Evolutionary conservation across 1,284 basidiomycete genomes (phyloP), one percentile per base, ranked within the genome.

Genomic region (Irpex lacteus): DNA sequence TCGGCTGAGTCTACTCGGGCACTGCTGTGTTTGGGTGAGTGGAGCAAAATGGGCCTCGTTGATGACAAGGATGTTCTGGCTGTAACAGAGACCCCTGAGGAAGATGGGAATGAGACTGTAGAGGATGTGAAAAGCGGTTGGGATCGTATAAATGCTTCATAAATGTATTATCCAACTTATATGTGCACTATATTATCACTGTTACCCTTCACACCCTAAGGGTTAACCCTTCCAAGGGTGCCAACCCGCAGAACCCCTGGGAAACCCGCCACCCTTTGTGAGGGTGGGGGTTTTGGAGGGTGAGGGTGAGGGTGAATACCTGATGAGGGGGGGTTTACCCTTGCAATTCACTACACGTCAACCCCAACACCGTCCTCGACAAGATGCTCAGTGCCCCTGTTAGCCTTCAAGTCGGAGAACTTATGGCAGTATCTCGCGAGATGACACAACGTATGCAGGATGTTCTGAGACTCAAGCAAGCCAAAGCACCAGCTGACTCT

Each of bases 11-110:
- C 68, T 1, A 76, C 68, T 2, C 66, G 71, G 4, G 73, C 74
- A 0, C 64, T 77, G 18, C 58, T 78, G 21, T 78, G 76, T 62
- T 65, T 78, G 9, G 68, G 71, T 4, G 58, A 49, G 7, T 78
- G 77, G 76, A 72, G 69, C 44, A 8, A 52, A 6, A 44, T 67
- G 0, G 71, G 71, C 3, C 63, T 73, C n/a, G 63, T 77, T 11
- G 70, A 72, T 50, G 66, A 71, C 44, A n/a, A 60, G 13, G 73
- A 76, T 66, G 44, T 77, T 2, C 44, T 55, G 11, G 65, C 60
- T 4, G 68, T 68, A 9, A 55, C 65, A 2, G 32, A 34, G 53
- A 15, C 67, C 6, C 61, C 67, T 11, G 70, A 69, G n/a, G 55
- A 69, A 19, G 59, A 63, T 34, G 68, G 67, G 1, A 67, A 69